Evolutionary conservation across 805 yeast genomes (phyloP), one percentile per base, ranked within the genome.

Genomic region (Metschnikowia bowlesiae): DNA sequence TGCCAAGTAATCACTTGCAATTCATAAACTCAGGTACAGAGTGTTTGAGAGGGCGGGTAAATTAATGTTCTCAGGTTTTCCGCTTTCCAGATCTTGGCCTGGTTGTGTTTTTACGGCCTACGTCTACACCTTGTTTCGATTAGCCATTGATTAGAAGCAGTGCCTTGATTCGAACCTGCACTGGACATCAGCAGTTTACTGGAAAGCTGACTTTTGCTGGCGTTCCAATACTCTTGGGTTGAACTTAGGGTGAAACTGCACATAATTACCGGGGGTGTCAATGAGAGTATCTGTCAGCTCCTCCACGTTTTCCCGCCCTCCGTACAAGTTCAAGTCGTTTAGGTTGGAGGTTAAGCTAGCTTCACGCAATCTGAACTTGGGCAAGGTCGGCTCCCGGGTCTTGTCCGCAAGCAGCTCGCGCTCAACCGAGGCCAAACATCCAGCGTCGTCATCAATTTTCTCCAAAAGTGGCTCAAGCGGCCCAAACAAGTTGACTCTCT

Each of bases 281-380:
- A 44, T 44, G 10, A 44, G 39, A 6, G 46, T 44, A 2, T 44
- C 46, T 13, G 46, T 35, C 46, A 44, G 46, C 22, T 44, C 33
- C 34, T 44, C 39, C 11, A 35, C 22, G 13, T 28, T 14, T 5
- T 22, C 28, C 34, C 6, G 22, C 11, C 39, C 39, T 6, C 34
- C 32, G n/a, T 44, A 44, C n/a, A 44, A 11, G 30, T 30, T 35
- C 8, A 13, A 13, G 16, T 40, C 34, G 13, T 14, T 28, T 22
- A 22, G 22, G 34, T 28, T 14, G 44, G 34, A 35, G 22, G 22
- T 30, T 6, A 32, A 11, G 13, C 6, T 32, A 6, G n/a, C 6
- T 6, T 32, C 34, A 8, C 13, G 34, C 34, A 32, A 32, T 22
- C 22, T 22, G 22, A 22, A 22, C 22, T 22, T 22, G 22, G 22